Evolutionary conservation across 2,329 filamentous ascomycete species (phyloP).

Genomic region (Diplodia seriata): DNA sequence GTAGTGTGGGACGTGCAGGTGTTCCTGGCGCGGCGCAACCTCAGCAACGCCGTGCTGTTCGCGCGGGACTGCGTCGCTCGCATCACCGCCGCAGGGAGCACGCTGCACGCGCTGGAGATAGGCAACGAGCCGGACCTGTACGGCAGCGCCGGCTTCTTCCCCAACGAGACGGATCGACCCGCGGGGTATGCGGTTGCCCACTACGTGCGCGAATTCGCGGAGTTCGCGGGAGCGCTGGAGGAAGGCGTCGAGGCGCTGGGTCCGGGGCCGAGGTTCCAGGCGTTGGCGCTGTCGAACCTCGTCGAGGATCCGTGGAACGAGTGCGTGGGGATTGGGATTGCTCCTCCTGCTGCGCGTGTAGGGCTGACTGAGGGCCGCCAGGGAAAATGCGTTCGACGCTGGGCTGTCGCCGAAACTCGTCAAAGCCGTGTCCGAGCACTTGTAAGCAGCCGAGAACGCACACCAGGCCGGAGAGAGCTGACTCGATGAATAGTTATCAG

Average conservation of each 20-base stretch:
- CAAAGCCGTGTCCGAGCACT: slow-evolving; percentile 25
- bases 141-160: neutral
- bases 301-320: slow-evolving; percentile 11
- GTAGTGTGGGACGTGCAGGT: slow-evolving; percentile 25
- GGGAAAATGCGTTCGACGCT: slow-evolving; percentile 12
- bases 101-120: slow-evolving; percentile 12
- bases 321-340: neutral
- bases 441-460: neutral
- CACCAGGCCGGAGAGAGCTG: neutral
- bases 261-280: slow-evolving; percentile 10
- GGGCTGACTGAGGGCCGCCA: neutral
- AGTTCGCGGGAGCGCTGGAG: neutral
- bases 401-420: slow-evolving; percentile 5
- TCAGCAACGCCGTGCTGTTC: slow-evolving; percentile 23
- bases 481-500: neutral
- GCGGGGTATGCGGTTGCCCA: neutral
- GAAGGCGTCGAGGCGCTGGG: neutral
- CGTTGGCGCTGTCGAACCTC: slow-evolving; percentile 21
- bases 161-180: neutral
- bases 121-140: slow-evolving; percentile 29
- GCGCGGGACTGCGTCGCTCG: slow-evolving; percentile 15
- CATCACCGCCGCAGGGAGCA: too few species aligned
- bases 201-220: slow-evolving; percentile 15
- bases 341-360: neutral
- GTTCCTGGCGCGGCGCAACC: slow-evolving; percentile 15